A percentile compares a stretch with the other conserved stretches of the same genome.
Conservation (phyloP, 163 green algal genomes). For the Coccomyxa subellipsoidea region DNA sequence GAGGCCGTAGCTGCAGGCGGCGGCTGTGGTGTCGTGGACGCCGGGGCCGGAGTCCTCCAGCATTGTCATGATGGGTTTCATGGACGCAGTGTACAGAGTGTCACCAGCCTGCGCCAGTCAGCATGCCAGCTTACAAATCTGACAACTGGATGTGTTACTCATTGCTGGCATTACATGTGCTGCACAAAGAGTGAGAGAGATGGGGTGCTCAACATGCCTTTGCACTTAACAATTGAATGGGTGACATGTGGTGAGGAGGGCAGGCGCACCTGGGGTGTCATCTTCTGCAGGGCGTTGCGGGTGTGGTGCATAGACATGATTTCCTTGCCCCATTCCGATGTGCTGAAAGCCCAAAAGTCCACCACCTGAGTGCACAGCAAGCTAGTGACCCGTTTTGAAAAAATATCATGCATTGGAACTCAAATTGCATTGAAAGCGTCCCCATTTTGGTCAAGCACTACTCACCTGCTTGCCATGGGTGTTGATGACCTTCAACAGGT, state of each 20-base stretch:
- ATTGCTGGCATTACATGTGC: too few species aligned
- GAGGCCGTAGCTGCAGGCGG: constrained; percentile 24
- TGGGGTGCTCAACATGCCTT: too few species aligned
- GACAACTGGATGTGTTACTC: too few species aligned
- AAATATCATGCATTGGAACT: too few species aligned
- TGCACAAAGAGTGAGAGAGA: too few species aligned
- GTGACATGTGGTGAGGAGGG: neutral
- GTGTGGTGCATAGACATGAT: constrained; percentile 39
- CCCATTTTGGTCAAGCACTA: too few species aligned
- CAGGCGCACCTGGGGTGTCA: constrained; percentile 15
- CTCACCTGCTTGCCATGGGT: constrained; percentile 25
- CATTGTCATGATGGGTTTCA: constrained; percentile 29
- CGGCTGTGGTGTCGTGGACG: constrained; percentile 28
- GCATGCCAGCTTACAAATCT: neutral
- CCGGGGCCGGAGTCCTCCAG: constrained; percentile 29
- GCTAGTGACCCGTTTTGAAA: too few species aligned
- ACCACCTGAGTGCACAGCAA: constrained; percentile 21
- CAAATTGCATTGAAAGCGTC: too few species aligned
- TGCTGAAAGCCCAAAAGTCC: constrained; percentile 25
- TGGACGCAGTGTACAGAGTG: constrained; percentile 20
- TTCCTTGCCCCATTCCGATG: constrained; percentile 17
- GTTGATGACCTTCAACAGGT: constrained; percentile 31
- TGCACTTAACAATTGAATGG: too few species aligned
- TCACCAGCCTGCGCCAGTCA: constrained; percentile 21
- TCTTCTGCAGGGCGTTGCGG: constrained; percentile 3